Evolutionary conservation across 2,329 filamentous ascomycete genomes (phyloP).

Genomic region (Pseudopithomyces chartarum): DNA sequence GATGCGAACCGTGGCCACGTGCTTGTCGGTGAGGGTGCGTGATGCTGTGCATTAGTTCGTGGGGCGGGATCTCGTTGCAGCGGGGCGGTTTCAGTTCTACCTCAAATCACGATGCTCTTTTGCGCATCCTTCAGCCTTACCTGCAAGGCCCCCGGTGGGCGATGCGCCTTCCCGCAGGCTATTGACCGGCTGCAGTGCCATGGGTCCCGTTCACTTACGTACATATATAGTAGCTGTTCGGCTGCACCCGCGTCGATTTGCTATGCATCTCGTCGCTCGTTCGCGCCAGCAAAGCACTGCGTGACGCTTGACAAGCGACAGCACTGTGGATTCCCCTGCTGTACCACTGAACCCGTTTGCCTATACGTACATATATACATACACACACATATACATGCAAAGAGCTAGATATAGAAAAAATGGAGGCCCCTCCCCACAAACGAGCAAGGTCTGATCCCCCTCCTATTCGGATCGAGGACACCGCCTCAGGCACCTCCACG

Average conservation of each 20-base stretch:
- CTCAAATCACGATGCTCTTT: not conserved
- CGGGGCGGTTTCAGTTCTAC: not conserved
- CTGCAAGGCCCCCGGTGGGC: not conserved
- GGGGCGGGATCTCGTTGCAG: not conserved
- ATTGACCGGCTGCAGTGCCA: not conserved
- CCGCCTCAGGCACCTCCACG: conserved; percentile 21
- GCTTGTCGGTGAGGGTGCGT: too few relatives aligned
- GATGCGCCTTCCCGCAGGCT: not conserved
- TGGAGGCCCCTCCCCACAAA: conserved; percentile 11
- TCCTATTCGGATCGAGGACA: conserved; percentile 43
- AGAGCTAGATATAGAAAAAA: not conserved
- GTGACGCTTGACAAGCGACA: not conserved
- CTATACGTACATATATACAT: not conserved
- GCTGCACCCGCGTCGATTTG: not conserved
- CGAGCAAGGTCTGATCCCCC: conserved; percentile 33
- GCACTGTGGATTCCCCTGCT: not conserved
- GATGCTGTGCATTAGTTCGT: too few relatives aligned
- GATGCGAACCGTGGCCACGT: too few relatives aligned
- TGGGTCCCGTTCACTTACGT: not conserved
- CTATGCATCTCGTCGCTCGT: not conserved
- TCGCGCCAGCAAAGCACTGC: too few relatives aligned
- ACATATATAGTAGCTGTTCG: not conserved
- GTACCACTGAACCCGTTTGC: not conserved
- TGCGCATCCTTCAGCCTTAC: not conserved
- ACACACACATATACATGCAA: too few relatives aligned